Percentiles rank a stretch among this genome's conserved stretches.
phyloP scores from a whole-genome alignment of 768 basidiomycete genomes.

The Pleurotus ostreatus region DNA sequence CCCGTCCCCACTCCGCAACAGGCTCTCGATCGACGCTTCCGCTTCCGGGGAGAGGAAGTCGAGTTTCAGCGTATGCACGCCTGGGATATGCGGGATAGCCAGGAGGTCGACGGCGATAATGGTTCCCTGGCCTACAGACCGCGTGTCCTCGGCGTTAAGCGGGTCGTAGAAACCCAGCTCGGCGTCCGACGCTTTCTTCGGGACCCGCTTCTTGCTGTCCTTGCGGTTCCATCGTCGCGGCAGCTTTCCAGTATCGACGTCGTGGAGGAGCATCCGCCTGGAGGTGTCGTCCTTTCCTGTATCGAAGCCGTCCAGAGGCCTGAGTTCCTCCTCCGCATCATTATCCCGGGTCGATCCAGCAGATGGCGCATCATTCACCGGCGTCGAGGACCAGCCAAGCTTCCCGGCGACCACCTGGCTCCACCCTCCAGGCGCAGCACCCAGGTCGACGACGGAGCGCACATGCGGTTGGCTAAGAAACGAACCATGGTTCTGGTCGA shows the following conservation, averaged over 20 bases:
- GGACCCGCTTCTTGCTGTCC: not conserved
- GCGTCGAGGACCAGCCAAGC: constrained; percentile 43
- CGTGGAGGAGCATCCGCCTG: not conserved
- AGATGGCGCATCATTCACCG: not conserved
- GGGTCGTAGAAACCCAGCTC: constrained; percentile 31
- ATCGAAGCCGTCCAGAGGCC: not conserved
- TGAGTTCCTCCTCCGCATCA: not conserved
- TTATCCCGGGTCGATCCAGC: not conserved
- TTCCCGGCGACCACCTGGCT: constrained; percentile 74
- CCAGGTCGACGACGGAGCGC: constrained; percentile 75
- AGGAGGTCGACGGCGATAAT: constrained; percentile 84
- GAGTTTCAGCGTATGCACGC: constrained; percentile 69
- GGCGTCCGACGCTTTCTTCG: constrained; percentile 5
- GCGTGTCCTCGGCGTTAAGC: constrained; percentile 34
- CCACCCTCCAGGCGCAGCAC: constrained; percentile 94
- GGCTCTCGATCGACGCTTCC: constrained; percentile 15
- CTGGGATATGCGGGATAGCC: constrained; percentile 63
- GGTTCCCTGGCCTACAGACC: constrained; percentile 29
- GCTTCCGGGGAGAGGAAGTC: constrained; percentile 62
- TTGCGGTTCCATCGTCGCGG: constrained; percentile 1
- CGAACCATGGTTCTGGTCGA: constrained; percentile 52
- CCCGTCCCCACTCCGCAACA: constrained; percentile 12
- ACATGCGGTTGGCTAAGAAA: constrained; percentile 54
- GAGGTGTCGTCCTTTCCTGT: not conserved
- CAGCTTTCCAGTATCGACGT: constrained; percentile 4